Evolutionary conservation across 108 stramenopile genomes (phyloP).

Genomic region (Nitzschia putrida): DNA sequence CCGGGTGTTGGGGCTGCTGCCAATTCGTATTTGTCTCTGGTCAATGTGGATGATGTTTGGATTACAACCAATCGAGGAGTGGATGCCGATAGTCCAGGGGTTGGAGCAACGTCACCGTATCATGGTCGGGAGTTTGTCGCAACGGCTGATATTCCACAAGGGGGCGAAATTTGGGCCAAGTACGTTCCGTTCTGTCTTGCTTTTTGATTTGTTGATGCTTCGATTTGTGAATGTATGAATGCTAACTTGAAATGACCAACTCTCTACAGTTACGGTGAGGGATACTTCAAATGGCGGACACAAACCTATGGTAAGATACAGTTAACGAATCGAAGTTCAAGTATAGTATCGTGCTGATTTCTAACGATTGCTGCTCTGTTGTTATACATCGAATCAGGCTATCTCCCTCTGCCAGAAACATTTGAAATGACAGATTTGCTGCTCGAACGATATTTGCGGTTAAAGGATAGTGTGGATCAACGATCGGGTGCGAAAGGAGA

Average conservation of each 20-base stretch:
- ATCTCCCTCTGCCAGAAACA: conserved; percentile 27
- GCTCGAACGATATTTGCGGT: conserved; percentile 7
- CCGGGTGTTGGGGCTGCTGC: conserved; percentile 55
- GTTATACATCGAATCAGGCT: conserved; percentile 6
- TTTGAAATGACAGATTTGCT: conserved; percentile 15
- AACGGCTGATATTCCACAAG: conserved; percentile 36
- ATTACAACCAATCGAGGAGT: conserved; percentile 25
- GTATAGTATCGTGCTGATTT: too few species aligned
- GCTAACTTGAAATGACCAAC: not conserved
- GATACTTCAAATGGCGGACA: conserved; percentile 25
- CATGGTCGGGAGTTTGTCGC: conserved; percentile 35
- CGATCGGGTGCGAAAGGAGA: not conserved
- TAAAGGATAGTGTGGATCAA: not conserved
- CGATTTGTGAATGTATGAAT: not conserved
- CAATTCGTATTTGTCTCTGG: conserved; percentile 56
- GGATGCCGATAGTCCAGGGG: conserved; percentile 46
- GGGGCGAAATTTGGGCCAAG: conserved; percentile 54
- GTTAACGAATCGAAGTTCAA: too few species aligned
- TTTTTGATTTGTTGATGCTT: not conserved
- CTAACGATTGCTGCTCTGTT: not conserved
- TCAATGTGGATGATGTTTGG: conserved; percentile 37
- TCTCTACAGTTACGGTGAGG: conserved; percentile 19
- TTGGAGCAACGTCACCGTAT: conserved; percentile 62
- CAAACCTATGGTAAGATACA: conserved; percentile 12
- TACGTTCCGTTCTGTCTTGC: not conserved